Conservation (phyloP, 2,329 filamentous ascomycete species). For the Aureobasidium vineae region DNA sequence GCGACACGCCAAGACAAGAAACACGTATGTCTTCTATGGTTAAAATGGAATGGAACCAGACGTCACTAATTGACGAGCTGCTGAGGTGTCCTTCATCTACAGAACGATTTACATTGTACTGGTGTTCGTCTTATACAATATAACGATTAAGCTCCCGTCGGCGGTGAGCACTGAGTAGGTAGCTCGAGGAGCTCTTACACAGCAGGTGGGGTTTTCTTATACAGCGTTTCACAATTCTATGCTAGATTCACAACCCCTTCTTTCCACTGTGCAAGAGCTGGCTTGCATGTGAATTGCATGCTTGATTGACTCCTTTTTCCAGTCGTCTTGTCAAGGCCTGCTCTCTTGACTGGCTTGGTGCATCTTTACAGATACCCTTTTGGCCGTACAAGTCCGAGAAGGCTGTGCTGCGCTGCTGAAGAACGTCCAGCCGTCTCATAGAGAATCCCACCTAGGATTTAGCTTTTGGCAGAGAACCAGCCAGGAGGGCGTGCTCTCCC, state of each 20-base stretch:
- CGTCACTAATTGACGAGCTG: not conserved
- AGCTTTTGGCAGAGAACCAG: conserved; percentile 1
- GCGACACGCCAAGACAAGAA: not conserved
- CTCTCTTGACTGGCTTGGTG: not conserved
- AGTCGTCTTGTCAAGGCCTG: not conserved
- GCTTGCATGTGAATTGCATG: not conserved
- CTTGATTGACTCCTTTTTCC: not conserved
- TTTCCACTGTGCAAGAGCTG: no score
- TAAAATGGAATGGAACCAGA: not conserved
- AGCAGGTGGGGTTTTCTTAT: not conserved
- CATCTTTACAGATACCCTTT: not conserved
- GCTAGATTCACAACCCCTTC: no score
- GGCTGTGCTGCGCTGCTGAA: not conserved
- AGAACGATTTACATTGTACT: no score
- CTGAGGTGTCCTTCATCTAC: no score
- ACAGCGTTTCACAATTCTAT: no score
- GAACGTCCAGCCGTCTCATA: not conserved
- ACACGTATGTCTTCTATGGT: not conserved
- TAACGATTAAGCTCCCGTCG: not conserved
- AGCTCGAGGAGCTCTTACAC: not conserved
- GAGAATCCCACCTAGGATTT: not conserved
- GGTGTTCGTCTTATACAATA: not conserved
- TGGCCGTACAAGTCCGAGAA: not conserved
- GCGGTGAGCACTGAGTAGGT: not conserved
- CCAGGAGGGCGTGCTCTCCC: not conserved